Percentiles rank a stretch among this genome's conserved stretches.
Evolutionary conservation across 2,329 filamentous ascomycete genomes (phyloP).

Genomic region (Teratosphaeria zuluensis): DNA sequence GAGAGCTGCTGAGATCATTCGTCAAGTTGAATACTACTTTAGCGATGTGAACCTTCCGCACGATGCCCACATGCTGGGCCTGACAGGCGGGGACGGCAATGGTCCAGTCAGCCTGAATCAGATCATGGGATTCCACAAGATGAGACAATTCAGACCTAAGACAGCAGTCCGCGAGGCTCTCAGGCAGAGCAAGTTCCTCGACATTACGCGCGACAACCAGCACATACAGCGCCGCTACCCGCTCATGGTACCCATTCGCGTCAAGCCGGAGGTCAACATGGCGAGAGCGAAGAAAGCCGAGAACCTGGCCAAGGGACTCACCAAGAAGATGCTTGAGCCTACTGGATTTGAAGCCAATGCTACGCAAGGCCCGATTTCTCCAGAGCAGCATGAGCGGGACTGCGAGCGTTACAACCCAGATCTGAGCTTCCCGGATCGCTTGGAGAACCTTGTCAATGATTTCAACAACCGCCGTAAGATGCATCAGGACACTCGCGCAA

Average conservation of each 20-base stretch:
- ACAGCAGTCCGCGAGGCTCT: conserved; percentile 32
- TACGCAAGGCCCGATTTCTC: conserved; percentile 51
- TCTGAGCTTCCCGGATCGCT: conserved; percentile 50
- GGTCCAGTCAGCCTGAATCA: conserved; percentile 33
- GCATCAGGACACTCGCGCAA: conserved; percentile 47
- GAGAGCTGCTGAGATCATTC: conserved; percentile 16
- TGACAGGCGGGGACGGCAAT: conserved; percentile 31
- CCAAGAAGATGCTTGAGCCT: conserved; percentile 33
- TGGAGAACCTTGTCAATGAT: conserved; percentile 75
- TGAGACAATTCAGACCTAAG: conserved; percentile 35
- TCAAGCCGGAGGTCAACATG: conserved; percentile 23
- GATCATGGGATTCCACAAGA: conserved; percentile 37
- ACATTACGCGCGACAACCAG: conserved; percentile 32
- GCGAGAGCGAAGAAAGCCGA: conserved; percentile 20
- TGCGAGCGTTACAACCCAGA: conserved; percentile 55
- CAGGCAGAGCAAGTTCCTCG: conserved; percentile 31
- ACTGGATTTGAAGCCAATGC: conserved; percentile 57
- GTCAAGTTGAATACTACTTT: conserved; percentile 42
- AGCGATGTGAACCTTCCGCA: conserved; percentile 37
- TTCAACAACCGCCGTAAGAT: conserved; percentile 71
- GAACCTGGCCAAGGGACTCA: conserved; percentile 21
- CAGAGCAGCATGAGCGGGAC: conserved; percentile 57
- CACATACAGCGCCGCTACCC: conserved; percentile 34
- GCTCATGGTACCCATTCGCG: conserved; percentile 16
- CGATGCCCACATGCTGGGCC: conserved; percentile 35